Evolutionary conservation across 129 eudicot species (phyloP).

Genomic region (Scalesia atractyloides): DNA sequence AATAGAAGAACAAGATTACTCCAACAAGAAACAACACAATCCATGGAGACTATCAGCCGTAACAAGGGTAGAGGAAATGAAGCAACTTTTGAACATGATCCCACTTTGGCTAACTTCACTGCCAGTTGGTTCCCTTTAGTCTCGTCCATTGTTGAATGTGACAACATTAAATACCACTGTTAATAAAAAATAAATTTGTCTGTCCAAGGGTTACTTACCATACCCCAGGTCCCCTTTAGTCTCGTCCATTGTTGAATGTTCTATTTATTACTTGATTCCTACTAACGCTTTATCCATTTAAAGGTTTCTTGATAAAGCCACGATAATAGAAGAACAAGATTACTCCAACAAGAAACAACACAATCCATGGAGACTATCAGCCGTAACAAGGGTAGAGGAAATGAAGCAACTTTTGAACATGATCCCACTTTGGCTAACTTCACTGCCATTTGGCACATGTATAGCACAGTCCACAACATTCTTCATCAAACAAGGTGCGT

Average conservation of each 20-base stretch:
- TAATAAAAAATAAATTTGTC: neutral
- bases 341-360: constrained; percentile 19
- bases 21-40: constrained; percentile 26
- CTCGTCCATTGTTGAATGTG: too few relatives aligned
- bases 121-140: too few relatives aligned
- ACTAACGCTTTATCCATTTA: neutral
- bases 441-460: constrained; percentile 63
- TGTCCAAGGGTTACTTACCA: neutral
- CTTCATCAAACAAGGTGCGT: constrained; percentile 74
- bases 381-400: constrained; percentile 81
- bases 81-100: constrained; percentile 65
- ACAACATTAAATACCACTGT: neutral
- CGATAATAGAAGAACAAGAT: constrained; percentile 49
- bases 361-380: constrained; percentile 70
- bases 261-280: neutral
- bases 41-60: constrained; percentile 81
- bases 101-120: constrained; percentile 79
- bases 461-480: constrained; percentile 70
- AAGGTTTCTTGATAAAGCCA: constrained; percentile 77
- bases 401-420: constrained; percentile 64
- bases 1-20: constrained; percentile 36
- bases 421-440: constrained; percentile 80
- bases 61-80: constrained; percentile 74
- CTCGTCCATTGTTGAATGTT: too few relatives aligned
- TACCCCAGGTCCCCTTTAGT: neutral